These are phyloP conservation scores for Starmerella stigmatis DNA, from an alignment of 805 yeast species.

Conservation along the genomic window DNA sequence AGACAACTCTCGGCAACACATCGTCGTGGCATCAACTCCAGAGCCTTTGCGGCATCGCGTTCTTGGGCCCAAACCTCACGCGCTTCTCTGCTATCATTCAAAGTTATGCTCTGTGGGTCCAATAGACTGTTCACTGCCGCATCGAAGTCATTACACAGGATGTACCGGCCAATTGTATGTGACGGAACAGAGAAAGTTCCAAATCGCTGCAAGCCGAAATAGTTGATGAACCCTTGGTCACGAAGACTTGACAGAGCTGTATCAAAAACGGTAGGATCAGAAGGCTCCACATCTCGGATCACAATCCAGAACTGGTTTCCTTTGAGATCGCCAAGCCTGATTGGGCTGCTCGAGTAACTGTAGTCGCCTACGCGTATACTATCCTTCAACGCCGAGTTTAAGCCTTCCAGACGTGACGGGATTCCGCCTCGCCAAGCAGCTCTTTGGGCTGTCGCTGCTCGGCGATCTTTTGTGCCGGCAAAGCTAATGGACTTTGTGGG, in stretches of 20 bases:
- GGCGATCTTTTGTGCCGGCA: slow-evolving; percentile 94
- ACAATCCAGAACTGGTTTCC: slow-evolving; percentile 89
- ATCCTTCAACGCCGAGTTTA: slow-evolving; percentile 57
- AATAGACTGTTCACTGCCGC: slow-evolving; percentile 67
- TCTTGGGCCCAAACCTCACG: slow-evolving; percentile 73
- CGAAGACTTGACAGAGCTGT: slow-evolving; percentile 45
- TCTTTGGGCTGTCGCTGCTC: slow-evolving; percentile 89
- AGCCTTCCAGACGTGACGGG: slow-evolving; percentile 61
- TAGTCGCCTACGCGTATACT: slow-evolving; percentile 78
- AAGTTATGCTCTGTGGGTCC: slow-evolving; percentile 73
- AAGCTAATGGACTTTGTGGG: slow-evolving; percentile 63
- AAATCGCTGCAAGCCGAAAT: slow-evolving; percentile 96
- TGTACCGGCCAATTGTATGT: slow-evolving; percentile 66
- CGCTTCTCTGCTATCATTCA: slow-evolving; percentile 75
- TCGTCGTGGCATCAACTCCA: slow-evolving; percentile 71
- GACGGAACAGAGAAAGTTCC: slow-evolving; percentile 94
- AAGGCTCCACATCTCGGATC: slow-evolving; percentile 55
- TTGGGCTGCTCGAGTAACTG: slow-evolving; percentile 47
- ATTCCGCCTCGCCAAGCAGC: slow-evolving; percentile 48
- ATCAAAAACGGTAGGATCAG: slow-evolving; percentile 34
- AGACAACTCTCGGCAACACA: slow-evolving; percentile 78
- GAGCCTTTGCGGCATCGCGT: slow-evolving; percentile 51
- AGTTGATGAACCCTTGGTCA: slow-evolving; percentile 75
- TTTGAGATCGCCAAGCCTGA: slow-evolving; percentile 68
- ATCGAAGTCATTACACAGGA: slow-evolving; percentile 67